Evolutionary conservation across 2,329 filamentous ascomycete genomes (phyloP), one percentile per base, ranked within the genome.

Genomic region (Epichloe bromicola): DNA sequence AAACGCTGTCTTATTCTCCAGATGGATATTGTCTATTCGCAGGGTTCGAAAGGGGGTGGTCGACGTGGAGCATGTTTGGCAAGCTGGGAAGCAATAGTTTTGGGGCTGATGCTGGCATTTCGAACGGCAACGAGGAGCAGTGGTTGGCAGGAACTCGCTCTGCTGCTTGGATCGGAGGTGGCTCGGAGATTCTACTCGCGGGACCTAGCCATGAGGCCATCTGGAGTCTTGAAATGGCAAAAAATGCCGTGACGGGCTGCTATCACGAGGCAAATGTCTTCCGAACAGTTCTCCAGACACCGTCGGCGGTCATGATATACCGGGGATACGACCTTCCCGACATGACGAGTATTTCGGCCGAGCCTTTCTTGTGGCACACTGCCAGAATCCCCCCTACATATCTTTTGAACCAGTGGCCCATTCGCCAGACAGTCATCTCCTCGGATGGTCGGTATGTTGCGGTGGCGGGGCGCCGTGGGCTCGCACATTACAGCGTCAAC

Each of bases 1-100:
- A 80, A 2, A 85, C 82, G 33, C 68, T 98, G 57, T 81, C 71
- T 54, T 98, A 95, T 70, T 96, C 93, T 1, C 89, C 91, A 0
- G 93, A 98, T 65, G 93, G 93, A 17, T 96, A 97, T 65, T 95
- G 90, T 64, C 76, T 98, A 8, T 96, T 98, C 67, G 89, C 86
- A 42, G 93, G 91, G 1, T 97, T 91, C 62, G 84, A 93, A 60
- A 82, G 84, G 53, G 94, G 93, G 1, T 98, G 93, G 93, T 85
- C 87, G 4, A 91, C 83, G 45, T 98, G 91, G 91, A 97, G 91
- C 64, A 93, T 97, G 38, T 98, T 95, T 67, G 93, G 93, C 36
- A 96, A 95, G 66, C 78, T 85, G 2, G 84, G 89, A 14, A 89
- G 85, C 51, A 88, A 82, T 58, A 95, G 88, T 62, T 97, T 97